Percentiles rank a stretch among this genome's conserved stretches.
Conservation (phyloP, 306 rosid genomes). For the Styphnolobium japonicum region DNA sequence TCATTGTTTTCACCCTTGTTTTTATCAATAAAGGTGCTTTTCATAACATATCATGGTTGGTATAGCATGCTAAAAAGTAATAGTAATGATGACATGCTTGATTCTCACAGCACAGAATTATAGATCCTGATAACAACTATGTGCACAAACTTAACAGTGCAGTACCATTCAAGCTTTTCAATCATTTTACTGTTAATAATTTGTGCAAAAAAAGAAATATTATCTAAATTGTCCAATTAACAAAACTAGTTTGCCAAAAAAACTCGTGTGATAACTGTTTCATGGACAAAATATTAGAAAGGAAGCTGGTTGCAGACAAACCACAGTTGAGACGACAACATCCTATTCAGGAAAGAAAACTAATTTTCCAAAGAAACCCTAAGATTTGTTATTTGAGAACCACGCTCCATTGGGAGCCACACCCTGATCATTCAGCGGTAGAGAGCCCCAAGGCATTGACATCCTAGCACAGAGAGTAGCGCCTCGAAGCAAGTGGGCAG, state of each 20-base stretch:
- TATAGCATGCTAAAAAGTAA: neutral
- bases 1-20: slow-evolving; percentile 13
- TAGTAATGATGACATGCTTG: neutral
- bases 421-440: no score
- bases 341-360: no score
- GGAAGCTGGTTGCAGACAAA: no score
- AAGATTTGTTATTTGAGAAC: no score
- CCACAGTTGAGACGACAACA: no score
- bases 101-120: neutral
- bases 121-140: neutral
- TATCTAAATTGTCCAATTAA: neutral
- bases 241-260: neutral
- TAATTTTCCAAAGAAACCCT: no score
- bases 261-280: neutral
- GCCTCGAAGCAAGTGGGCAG: no score
- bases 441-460: no score
- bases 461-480: no score
- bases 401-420: no score
- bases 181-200: slow-evolving; percentile 1
- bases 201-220: neutral
- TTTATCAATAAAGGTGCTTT: neutral
- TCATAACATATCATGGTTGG: neutral
- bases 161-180: slow-evolving; percentile 11
- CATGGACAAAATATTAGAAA: no score
- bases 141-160: slow-evolving; percentile 9